Evolutionary conservation across 2,329 filamentous ascomycete genomes (phyloP).

Genomic region (Curvularia spicifera): DNA sequence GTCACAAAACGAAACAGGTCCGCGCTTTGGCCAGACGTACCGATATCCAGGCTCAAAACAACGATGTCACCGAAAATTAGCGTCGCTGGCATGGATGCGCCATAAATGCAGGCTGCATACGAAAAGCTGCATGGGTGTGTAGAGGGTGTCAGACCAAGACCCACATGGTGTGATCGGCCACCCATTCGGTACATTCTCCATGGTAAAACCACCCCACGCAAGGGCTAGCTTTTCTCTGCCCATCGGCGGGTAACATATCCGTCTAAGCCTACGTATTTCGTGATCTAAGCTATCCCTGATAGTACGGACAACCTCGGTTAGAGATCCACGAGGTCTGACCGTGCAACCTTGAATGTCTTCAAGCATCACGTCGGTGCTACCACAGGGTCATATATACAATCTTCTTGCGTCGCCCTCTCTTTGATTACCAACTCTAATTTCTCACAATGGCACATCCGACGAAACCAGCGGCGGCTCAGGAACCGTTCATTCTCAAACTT

Average conservation of each 20-base stretch:
- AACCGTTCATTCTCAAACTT: constrained; percentile 42
- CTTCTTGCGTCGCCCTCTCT: neutral
- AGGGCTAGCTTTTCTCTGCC: constrained; percentile 7
- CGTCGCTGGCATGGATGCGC: constrained; percentile 12
- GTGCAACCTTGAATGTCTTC: constrained; percentile 15
- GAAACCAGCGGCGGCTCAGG: constrained; percentile 20
- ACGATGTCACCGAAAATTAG: constrained; percentile 32
- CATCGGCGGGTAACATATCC: constrained; percentile 23
- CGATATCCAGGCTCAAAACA: constrained; percentile 18
- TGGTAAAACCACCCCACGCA: constrained; percentile 11
- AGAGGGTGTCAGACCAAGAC: constrained; percentile 22
- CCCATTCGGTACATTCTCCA: constrained; percentile 29
- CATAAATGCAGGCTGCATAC: constrained; percentile 16
- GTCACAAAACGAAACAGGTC: constrained; percentile 19
- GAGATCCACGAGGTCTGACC: constrained; percentile 12
- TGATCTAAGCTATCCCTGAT: constrained; percentile 17
- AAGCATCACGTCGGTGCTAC: constrained; percentile 18
- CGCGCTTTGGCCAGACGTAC: constrained; percentile 23
- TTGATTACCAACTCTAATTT: constrained; percentile 5
- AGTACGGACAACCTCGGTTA: constrained; percentile 37
- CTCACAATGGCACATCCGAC: constrained; percentile 30
- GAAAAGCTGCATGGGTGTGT: constrained; percentile 24
- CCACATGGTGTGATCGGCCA: constrained; percentile 35
- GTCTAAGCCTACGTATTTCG: constrained; percentile 35
- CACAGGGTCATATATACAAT: constrained; percentile 13